Evolutionary conservation across 2,329 filamentous ascomycete species (phyloP), one percentile per base, ranked within the genome.

Genomic region (Alternaria arborescens): DNA sequence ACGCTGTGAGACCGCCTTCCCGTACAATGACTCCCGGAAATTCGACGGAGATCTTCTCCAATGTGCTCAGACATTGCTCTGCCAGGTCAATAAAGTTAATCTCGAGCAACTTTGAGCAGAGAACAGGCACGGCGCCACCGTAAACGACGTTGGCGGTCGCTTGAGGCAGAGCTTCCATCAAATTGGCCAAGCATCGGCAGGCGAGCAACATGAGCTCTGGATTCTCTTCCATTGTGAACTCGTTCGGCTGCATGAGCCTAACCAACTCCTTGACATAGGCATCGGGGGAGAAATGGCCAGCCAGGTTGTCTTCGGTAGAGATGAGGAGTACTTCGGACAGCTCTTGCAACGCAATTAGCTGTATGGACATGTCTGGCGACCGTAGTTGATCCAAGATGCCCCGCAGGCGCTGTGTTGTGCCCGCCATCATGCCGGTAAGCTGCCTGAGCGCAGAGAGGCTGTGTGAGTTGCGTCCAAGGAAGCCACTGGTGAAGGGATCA

Each of bases 21-120:
- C 94, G 91, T 44, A 99, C 95, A 70, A 99, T 99, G 57, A 92
- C 93, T 4, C 91, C 89, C 1, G 95, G 95, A 74, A 97, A 99
- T 75, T 99, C 95, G 58, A 94, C 88, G 0, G 95, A 99, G 51
- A 99, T 97, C 81, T 98, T 99, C 77, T 98, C 94, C 54, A 99
- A 83, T 0, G 95, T 99, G 82, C 93, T 99, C 51, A 99, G 82
- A 59, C 95, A 93, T 81, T 99, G 96, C 80, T 99, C 95, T 38
- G 96, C 96, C 55, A 99, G 84, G 78, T 99, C 95, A 76, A 99
- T 99, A 78, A 94, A 99, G 63, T 94, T 91, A 46, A 98, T 98
- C 79, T 98, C 94, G 62, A 98, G 84, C 30, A 99, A 84, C 80
- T 98, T 99, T 75, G 94, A 92, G 80, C 95, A 98, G 26, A 99